Percentiles rank a stretch among this genome's conserved stretches.
Evolutionary conservation across 164 flowering plant genomes (phyloP).

Genomic region (Aristolochia californica): DNA sequence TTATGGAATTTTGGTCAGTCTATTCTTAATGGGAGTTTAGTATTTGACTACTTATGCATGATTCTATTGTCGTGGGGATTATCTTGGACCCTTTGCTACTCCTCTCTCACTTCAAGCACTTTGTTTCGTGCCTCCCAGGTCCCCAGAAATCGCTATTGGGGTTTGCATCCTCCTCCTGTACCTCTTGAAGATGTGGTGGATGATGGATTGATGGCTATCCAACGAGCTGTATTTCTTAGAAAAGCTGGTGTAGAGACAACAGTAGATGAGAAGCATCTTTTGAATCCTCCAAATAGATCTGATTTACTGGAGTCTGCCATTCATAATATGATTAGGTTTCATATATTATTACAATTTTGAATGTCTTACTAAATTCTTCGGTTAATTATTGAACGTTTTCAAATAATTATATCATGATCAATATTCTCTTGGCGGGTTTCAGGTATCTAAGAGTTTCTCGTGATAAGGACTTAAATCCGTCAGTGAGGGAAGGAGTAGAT

Average conservation of each 20-base stretch:
- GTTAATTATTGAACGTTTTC: too few relatives aligned
- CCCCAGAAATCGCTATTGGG: constrained; percentile 96
- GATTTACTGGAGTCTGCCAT: constrained; percentile 78
- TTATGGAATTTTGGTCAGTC: too few relatives aligned
- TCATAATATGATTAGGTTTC: constrained; percentile 62
- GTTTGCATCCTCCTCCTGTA: constrained; percentile 95
- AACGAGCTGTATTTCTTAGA: constrained; percentile 77
- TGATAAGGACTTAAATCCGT: constrained; percentile 36
- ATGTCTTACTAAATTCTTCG: too few relatives aligned
- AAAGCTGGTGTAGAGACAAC: constrained; percentile 91
- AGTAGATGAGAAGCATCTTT: constrained; percentile 54
- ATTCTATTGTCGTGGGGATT: too few relatives aligned
- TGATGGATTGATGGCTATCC: constrained; percentile 78
- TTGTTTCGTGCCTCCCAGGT: constrained; percentile 36
- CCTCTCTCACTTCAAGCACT: background rate
- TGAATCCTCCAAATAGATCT: constrained; percentile 68
- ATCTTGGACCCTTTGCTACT: background rate
- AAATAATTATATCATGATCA: too few relatives aligned
- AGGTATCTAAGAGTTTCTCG: constrained; percentile 74
- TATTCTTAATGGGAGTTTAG: too few relatives aligned
- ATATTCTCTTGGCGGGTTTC: constrained; percentile 7
- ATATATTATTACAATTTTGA: background rate
- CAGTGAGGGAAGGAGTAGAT: constrained; percentile 87
- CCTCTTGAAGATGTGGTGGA: constrained; percentile 91
- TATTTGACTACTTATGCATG: too few relatives aligned